Base-by-base conservation (phyloP, 2,329 filamentous ascomycete species). In the Penicillium capsulatum region DNA sequence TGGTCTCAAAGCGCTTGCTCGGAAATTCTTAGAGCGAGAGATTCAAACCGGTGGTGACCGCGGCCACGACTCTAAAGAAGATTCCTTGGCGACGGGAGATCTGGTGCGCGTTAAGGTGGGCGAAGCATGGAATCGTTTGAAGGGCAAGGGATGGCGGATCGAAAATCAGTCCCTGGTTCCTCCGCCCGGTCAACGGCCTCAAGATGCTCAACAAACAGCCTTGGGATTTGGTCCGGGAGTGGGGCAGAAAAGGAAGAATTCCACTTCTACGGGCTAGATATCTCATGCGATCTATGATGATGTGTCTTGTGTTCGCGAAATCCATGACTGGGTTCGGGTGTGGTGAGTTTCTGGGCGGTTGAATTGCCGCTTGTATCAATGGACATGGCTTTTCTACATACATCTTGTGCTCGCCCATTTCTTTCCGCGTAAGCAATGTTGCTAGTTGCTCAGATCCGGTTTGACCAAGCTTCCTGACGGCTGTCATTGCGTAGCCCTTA, bases 41-140 rank as follows among this genome's bases (percentile, higher is more conserved):
- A 96, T 98, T 26, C 92, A 98, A 64, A 79, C 80, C 24, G 84
- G 82, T 30, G 68, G 70, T 43, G 48, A 66, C 13, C 53, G 65
- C 14, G 92, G 92, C 0, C 92, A 98, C 63, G 92, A 98, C 67
- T 94, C 87, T 17, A 84, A 83, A 17, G 92, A 98, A 63, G 92
- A 98, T 59, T 88, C 92, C 0, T 77, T 83, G 32, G 86, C 90
- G 0, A 91, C 94, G 0, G 92, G 91, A 0, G 89, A 97, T 44
- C 65, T 98, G 36, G 86, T 94, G 0, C 72, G 84, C 32, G 73
- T 80, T 34, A 86, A 81, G 61, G 74, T 94, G 4, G 75, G 72
- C 36, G 74, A 83, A 38, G 75, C 80, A 46, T 95, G 88, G 86
- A 77, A 74, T 46, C 64, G 67, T 20, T 70, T 92, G 72, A 75